Evolutionary conservation across 1,284 basidiomycete genomes (phyloP).

Genomic region (Marasmius tenuissimus): DNA sequence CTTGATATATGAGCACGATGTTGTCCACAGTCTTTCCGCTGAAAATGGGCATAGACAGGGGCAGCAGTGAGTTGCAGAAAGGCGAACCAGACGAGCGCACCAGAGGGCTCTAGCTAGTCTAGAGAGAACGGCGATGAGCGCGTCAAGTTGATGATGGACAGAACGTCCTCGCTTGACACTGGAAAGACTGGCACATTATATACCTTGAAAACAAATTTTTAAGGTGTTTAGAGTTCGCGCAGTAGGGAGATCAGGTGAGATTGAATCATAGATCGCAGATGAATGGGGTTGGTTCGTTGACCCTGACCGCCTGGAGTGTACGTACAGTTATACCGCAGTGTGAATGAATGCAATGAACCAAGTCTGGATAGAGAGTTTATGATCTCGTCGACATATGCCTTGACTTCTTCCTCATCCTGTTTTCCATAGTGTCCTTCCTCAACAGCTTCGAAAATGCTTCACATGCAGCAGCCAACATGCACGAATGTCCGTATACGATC

Average conservation of each 20-base stretch:
- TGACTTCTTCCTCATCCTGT: background rate
- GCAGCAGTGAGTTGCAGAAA: no score
- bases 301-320: background rate
- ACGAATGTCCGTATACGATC: slow-evolving; percentile 72
- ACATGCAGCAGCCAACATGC: slow-evolving; percentile 71
- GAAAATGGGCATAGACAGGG: no score
- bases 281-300: background rate
- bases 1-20: no score
- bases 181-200: background rate
- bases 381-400: background rate
- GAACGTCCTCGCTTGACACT: background rate
- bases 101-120: no score
- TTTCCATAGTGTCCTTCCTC: no score
- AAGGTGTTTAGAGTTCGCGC: background rate
- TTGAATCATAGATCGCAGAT: background rate
- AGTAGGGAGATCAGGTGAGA: background rate
- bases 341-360: background rate
- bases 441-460: slow-evolving; percentile 14
- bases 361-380: background rate
- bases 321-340: background rate
- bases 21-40: no score
- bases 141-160: background rate
- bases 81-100: no score
- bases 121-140: background rate
- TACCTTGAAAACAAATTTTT: slow-evolving; percentile 4